Conservation (phyloP, 2,329 filamentous ascomycete species). For the Penicillium sp. region DNA sequence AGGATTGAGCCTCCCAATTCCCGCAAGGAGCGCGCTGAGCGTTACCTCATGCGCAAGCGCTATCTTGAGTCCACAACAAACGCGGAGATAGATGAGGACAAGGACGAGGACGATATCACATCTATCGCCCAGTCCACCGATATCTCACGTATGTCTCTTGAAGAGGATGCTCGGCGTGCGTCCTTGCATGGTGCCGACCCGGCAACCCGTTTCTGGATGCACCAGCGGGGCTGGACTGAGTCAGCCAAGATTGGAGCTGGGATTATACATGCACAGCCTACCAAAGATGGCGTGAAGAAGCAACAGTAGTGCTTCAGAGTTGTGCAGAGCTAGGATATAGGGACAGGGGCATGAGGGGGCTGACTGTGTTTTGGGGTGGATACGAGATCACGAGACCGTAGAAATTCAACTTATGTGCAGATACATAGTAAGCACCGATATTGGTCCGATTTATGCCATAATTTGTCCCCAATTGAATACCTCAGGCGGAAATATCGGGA, state of each 20-base stretch:
- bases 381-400: neutral
- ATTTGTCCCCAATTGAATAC: neutral
- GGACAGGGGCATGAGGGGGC: neutral
- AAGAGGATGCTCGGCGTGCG: conserved; percentile 42
- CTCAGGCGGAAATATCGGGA: neutral
- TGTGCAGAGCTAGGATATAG: neutral
- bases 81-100: conserved; percentile 23
- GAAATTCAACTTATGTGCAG: neutral
- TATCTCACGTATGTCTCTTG: conserved; percentile 38
- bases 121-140: conserved; percentile 17
- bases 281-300: conserved; percentile 32
- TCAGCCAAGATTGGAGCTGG: conserved; percentile 39
- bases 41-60: conserved; percentile 75
- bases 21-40: conserved; percentile 78
- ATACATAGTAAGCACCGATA: neutral
- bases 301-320: conserved; percentile 25
- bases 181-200: conserved; percentile 33
- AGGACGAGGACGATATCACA: conserved; percentile 8
- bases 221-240: conserved; percentile 46
- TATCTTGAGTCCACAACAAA: conserved; percentile 57
- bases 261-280: conserved; percentile 38
- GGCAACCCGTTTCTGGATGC: conserved; percentile 43
- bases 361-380: neutral
- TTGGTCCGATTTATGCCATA: neutral
- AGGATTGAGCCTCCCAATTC: conserved; percentile 83